Evolutionary conservation across 192 early-diverging fungal species (phyloP).

Genomic region (Umbelopsis isabellina): DNA sequence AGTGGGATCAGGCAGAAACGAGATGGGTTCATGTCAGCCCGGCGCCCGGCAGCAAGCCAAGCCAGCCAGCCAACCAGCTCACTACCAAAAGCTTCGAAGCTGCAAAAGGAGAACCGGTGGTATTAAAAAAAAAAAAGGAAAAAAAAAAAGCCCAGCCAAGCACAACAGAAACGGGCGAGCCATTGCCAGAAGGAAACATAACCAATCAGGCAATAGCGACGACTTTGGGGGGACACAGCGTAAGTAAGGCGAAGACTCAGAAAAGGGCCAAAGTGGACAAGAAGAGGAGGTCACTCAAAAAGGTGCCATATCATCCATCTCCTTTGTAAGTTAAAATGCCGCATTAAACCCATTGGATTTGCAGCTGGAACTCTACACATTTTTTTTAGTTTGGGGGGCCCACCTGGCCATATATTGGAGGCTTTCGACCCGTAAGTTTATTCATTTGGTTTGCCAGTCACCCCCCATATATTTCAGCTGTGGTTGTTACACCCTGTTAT

Average conservation of each 20-base stretch:
- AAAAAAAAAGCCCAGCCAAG: too few species aligned
- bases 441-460: too few species aligned
- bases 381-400: too few species aligned
- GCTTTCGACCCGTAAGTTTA: too few species aligned
- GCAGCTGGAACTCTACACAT: neutral
- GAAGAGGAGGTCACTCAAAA: neutral
- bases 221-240: neutral
- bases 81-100: neutral
- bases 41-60: neutral
- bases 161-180: too few species aligned
- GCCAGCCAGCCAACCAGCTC: neutral
- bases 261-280: neutral
- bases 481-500: too few species aligned
- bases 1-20: too few species aligned
- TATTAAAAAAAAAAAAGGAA: too few species aligned
- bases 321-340: neutral
- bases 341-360: neutral
- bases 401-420: too few species aligned
- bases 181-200: neutral
- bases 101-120: too few species aligned
- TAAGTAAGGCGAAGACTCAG: neutral
- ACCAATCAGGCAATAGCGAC: constrained; percentile 17
- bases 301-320: neutral
- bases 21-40: too few species aligned
- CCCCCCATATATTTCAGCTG: too few species aligned